Evolutionary conservation across 306 rosid species (phyloP).

Genomic region (Glycine tomentella): DNA sequence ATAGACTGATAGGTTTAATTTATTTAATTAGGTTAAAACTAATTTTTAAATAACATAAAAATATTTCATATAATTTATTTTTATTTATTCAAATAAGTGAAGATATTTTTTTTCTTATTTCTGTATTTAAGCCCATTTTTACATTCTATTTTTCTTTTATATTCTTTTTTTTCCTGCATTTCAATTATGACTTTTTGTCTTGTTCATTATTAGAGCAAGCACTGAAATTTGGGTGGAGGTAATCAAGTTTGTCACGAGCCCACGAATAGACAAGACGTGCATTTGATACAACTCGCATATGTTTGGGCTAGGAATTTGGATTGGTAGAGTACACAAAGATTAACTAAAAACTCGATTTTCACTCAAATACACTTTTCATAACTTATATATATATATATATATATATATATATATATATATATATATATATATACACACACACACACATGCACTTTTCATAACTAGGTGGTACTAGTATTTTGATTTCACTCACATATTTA

Average conservation of each 20-base stretch:
- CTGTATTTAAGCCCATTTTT: background rate
- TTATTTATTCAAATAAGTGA: background rate
- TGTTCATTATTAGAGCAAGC: background rate
- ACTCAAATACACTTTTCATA: background rate
- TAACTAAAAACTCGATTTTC: background rate
- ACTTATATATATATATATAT: too few relatives aligned
- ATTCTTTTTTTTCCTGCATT: background rate
- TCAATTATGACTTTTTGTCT: background rate
- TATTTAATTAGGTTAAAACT: too few relatives aligned
- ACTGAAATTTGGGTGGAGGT: background rate
- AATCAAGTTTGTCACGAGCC: background rate
- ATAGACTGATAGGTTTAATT: too few relatives aligned
- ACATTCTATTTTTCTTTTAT: background rate
- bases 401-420: too few relatives aligned
- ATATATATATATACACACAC: too few relatives aligned
- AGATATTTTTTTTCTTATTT: background rate
- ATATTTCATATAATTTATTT: background rate
- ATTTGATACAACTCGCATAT: background rate
- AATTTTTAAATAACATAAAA: too few relatives aligned
- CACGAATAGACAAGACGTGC: background rate
- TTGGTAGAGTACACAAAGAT: background rate
- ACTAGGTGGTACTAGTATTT: background rate
- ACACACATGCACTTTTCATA: too few relatives aligned
- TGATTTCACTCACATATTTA: background rate
- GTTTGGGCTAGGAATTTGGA: background rate